Evolutionary conservation across 2,329 filamentous ascomycete genomes (phyloP).

Genomic region (Sphaerulina vaccinii): DNA sequence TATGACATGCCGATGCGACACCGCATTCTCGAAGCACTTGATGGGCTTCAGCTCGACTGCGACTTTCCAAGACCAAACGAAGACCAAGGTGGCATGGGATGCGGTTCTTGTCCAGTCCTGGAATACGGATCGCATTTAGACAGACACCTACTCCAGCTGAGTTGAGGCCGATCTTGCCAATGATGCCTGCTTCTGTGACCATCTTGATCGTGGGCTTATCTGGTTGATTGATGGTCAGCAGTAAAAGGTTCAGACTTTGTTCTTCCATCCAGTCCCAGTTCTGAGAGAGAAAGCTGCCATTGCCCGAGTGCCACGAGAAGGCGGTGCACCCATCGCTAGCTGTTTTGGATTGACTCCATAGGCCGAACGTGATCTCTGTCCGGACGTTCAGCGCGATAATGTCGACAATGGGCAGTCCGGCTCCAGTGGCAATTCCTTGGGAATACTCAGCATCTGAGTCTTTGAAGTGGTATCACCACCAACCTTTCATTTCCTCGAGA

Average conservation of each 20-base stretch:
- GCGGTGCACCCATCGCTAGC: constrained; percentile 56
- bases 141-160: constrained; percentile 57
- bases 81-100: constrained; percentile 64
- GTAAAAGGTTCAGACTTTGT: constrained; percentile 52
- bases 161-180: constrained; percentile 68
- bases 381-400: constrained; percentile 60
- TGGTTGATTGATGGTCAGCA: constrained; percentile 47
- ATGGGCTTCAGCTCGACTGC: constrained; percentile 49
- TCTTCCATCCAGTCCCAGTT: constrained; percentile 61
- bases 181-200: constrained; percentile 60
- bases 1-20: constrained; percentile 55
- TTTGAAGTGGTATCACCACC: background rate
- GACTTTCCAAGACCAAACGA: constrained; percentile 55
- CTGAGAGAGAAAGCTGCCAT: constrained; percentile 37
- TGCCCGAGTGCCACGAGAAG: constrained; percentile 45
- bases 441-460: background rate
- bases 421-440: constrained; percentile 51
- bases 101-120: constrained; percentile 52
- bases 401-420: constrained; percentile 47
- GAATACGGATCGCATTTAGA: constrained; percentile 61
- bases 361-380: constrained; percentile 58
- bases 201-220: constrained; percentile 52
- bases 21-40: constrained; percentile 46
- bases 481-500: constrained; percentile 44
- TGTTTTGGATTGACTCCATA: constrained; percentile 41